A percentile compares a stretch with the other conserved stretches of the same genome.
Evolutionary conservation across 495 filamentous ascomycete genomes (phyloP).

Genomic region (Halenospora varia): DNA sequence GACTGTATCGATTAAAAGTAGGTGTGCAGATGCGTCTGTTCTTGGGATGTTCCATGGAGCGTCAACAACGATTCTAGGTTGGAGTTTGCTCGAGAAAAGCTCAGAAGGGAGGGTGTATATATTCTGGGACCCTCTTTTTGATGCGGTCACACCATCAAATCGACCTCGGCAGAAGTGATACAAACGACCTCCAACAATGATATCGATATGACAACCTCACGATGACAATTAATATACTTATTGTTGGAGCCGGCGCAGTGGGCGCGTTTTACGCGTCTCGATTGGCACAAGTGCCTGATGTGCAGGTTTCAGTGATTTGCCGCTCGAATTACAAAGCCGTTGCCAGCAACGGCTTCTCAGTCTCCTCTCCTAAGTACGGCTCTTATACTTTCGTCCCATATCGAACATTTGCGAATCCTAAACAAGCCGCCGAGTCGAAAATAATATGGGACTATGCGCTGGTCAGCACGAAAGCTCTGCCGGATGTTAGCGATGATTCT

Average conservation of each 20-base stretch:
- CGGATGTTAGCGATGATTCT: conserved; percentile 33
- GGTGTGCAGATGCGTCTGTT: no score
- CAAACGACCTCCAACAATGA: no score
- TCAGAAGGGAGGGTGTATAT: no score
- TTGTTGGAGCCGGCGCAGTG: conserved; percentile 36
- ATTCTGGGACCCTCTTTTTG: no score
- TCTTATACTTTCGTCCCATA: conserved; percentile 30
- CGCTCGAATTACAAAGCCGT: conserved; percentile 34
- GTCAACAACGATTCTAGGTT: no score
- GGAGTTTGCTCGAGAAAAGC: no score
- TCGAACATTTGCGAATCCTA: conserved; percentile 37
- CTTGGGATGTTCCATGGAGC: no score
- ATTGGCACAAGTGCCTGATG: conserved; percentile 27
- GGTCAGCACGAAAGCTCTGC: conserved; percentile 47
- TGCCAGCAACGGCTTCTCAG: conserved; percentile 23
- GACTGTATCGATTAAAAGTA: no score
- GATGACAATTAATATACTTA: conserved; percentile 28
- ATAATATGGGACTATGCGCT: conserved; percentile 50
- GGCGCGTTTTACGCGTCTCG: conserved; percentile 38
- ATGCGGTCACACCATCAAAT: no score
- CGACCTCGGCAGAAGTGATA: no score
- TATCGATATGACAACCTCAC: neutral
- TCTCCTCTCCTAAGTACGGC: conserved; percentile 34
- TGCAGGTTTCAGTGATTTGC: conserved; percentile 32
- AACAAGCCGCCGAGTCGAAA: conserved; percentile 26